Evolutionary conservation across 2,329 filamentous ascomycete genomes (phyloP), one percentile per base, ranked within the genome.

Genomic region (Pyricularia grisea): DNA sequence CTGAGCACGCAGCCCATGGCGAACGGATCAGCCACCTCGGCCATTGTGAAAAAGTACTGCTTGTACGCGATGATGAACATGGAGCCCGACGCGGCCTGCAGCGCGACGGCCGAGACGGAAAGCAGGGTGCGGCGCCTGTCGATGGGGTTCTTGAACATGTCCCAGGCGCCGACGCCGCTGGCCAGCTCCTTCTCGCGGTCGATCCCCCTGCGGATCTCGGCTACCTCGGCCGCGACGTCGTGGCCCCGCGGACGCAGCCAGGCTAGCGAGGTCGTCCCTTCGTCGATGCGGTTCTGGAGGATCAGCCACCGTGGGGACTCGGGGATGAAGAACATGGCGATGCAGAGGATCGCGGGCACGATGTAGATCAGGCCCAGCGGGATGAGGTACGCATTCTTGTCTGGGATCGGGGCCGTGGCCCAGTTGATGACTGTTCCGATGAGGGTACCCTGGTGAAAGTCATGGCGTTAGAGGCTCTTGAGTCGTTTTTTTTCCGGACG

Each of bases 21-120:
- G 73, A 86, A 86, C 7, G 83, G 79, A 65, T 82, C 77, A 7
- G 79, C 75, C 17, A 85, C 81, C 60, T 79, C 77, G 25, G 83
- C 83, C 81, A 85, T 85, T 70, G 81, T 79, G 74, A 86, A 84
- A 78, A 86, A 86, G 75, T 86, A 86, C 9, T 83, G 84, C 61
- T 79, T 78, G 72, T 82, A 82, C 2, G 80, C 82, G 42, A 84
- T 79, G 71, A 80, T 77, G 77, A 82, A 75, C 83, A 83, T 71
- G 36, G 69, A 81, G 14, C 81, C 81, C 12, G 79, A 80, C 3
- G 81, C 80, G 30, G 81, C 81, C 71, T 84, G 81, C 1, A 80
- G 77, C 1, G 77, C 79, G 14, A 84, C 78, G 12, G 78, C 79
- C 12, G 75, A 79, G 36, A 83, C 76, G 25, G 81, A 75, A 5